Conservation (phyloP, 768 basidiomycete genomes). For the Suillus weaverae region DNA sequence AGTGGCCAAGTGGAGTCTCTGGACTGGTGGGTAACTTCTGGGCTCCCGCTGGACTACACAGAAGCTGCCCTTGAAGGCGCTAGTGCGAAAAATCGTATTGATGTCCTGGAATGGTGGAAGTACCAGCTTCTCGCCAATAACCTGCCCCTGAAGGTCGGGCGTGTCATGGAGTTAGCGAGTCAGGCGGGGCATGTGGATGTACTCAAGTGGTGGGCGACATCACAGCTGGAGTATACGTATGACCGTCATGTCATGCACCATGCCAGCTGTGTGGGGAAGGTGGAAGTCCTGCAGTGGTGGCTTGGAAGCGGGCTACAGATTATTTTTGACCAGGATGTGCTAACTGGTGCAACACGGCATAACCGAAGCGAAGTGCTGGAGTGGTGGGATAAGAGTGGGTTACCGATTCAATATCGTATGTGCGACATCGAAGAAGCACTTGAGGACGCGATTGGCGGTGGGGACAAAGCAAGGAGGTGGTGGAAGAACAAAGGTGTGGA, state of each 20-base stretch:
- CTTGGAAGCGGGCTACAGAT: constrained; percentile 72
- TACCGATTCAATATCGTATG: constrained; percentile 83
- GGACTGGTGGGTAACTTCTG: constrained; percentile 80
- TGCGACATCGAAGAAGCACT: constrained; percentile 91
- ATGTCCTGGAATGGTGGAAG: constrained; percentile 85
- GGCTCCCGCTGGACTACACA: constrained; percentile 68
- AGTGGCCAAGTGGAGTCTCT: constrained; percentile 73
- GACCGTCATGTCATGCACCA: constrained; percentile 75
- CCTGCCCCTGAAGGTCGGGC: constrained; percentile 75
- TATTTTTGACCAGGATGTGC: constrained; percentile 76
- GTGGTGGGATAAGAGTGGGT: constrained; percentile 84
- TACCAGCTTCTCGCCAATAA: constrained; percentile 46
- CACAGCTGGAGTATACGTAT: constrained; percentile 76
- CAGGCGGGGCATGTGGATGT: constrained; percentile 73
- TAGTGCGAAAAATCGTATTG: constrained; percentile 73
- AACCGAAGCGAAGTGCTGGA: constrained; percentile 80
- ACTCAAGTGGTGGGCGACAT: constrained; percentile 84
- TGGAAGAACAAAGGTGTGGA: constrained; percentile 82
- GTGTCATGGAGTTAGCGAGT: constrained; percentile 84
- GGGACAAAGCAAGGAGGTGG: constrained; percentile 73
- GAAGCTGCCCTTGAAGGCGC: constrained; percentile 80
- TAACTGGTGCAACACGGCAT: constrained; percentile 78
- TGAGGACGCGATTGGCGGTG: constrained; percentile 84
- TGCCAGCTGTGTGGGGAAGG: constrained; percentile 77
- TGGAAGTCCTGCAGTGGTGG: constrained; percentile 86